Base-by-base conservation (phyloP, 148 eudicot species). In the Camellia lanceoleosa region DNA sequence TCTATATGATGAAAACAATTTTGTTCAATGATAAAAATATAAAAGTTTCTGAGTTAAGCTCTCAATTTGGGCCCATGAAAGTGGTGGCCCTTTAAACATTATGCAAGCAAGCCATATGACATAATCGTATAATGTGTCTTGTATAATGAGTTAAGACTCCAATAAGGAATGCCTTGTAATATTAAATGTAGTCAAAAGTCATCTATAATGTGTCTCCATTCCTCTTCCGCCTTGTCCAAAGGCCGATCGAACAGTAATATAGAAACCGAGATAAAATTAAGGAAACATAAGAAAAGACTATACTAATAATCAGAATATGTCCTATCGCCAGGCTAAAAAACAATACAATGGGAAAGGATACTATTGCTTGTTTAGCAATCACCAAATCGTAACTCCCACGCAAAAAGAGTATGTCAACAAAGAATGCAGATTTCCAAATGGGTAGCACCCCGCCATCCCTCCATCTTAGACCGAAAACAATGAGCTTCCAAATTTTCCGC, bases 311-410 rank as follows among this genome's bases (percentile, higher is more conserved):
- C 7, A 8, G 41, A 68, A 52, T 38, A 67, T n/a, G 51, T 8
- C n/a, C 68, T 68, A 70, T 43, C 42, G 13, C 62, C 7, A 65
- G 7, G 51, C 44, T 11, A 54, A 7, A 72, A 63, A 77, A 77
- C n/a, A 63, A 1, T 15, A 2, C 5, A 41, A 41, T 18, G 5
- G 54, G 54, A 83, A 88, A 92, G 99, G 99, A 96, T 96, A 96
- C 99, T 71, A 93, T 92, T 59, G 99, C 98, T 84, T 91, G 92
- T 85, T 96, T 96, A 65, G 99, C 95, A 74, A 96, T 87, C 80
- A 89, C 95, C 94, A 96, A 73, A 88, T 92, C 97, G 65, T 95
- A 89, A 77, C 87, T 88, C 83, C 97, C 99, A 81, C 77, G 91
- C 51, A 92, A 84, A 83, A 96, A 96, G 44, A 96, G 98, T 67